These are phyloP conservation scores for Calocera viscosa DNA, from an alignment of 768 basidiomycete genomes.

Conservation along the genomic window DNA sequence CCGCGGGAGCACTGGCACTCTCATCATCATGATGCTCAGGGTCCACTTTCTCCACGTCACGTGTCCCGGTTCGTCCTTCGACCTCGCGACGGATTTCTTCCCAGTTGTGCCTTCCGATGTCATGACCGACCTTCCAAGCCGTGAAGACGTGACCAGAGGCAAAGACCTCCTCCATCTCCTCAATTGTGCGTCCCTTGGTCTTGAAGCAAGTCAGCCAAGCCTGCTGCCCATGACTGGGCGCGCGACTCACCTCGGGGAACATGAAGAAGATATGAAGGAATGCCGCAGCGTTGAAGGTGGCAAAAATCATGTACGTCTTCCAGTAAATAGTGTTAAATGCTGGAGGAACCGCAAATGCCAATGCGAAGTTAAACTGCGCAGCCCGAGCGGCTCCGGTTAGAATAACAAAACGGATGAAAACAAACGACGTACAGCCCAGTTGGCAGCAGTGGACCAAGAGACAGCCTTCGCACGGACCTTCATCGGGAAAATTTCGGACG, in stretches of 20 bases:
- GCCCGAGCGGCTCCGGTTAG: not conserved
- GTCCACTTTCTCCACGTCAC: not conserved
- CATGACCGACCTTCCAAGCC: slow-evolving; percentile 42
- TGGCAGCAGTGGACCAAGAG: slow-evolving; percentile 31
- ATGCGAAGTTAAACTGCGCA: slow-evolving; percentile 60
- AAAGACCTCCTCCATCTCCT: slow-evolving; percentile 72
- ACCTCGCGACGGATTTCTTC: slow-evolving; percentile 6
- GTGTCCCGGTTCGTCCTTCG: not conserved
- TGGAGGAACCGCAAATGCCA: slow-evolving; percentile 65
- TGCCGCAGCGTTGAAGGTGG: slow-evolving; percentile 26
- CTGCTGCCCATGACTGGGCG: not conserved
- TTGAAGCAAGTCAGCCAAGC: not conserved
- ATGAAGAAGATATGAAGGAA: slow-evolving; percentile 52
- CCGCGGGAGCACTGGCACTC: not conserved
- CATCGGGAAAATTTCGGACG: slow-evolving; percentile 17
- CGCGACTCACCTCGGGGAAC: slow-evolving; percentile 60
- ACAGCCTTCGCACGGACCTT: slow-evolving; percentile 52
- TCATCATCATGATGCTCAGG: not conserved
- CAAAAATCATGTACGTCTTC: slow-evolving; percentile 61
- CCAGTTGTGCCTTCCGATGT: slow-evolving; percentile 16
- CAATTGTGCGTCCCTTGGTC: slow-evolving; percentile 38
- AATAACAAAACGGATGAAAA: slow-evolving; percentile 8
- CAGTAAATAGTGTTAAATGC: slow-evolving; percentile 42
- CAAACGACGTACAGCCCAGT: slow-evolving; percentile 18
- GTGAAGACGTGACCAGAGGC: slow-evolving; percentile 52